Percentiles rank a stretch among this genome's conserved stretches.
Evolutionary conservation across 2,329 filamentous ascomycete genomes (phyloP).

Genomic region (Colletotrichum lentis): DNA sequence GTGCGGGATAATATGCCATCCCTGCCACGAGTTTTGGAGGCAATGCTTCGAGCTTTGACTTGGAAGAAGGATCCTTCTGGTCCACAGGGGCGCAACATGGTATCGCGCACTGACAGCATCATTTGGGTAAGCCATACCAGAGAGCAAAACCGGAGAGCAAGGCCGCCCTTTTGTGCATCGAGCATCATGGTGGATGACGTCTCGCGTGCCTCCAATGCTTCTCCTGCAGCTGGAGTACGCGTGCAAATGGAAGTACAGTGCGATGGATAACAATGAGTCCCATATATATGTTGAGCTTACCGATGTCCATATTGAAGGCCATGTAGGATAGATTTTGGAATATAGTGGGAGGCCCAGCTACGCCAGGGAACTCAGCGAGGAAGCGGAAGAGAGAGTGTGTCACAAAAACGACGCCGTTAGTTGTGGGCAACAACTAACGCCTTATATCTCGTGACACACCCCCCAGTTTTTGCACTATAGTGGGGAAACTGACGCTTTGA

Average conservation of each 20-base stretch:
- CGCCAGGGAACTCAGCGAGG: neutral
- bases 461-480: too few relatives aligned
- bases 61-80: neutral
- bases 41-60: constrained; percentile 7
- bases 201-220: neutral
- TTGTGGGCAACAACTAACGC: too few relatives aligned
- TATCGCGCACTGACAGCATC: neutral
- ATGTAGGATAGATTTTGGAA: neutral
- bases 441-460: too few relatives aligned
- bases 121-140: neutral
- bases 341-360: neutral
- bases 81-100: neutral
- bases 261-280: neutral
- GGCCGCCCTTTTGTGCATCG: neutral
- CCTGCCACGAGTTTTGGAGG: neutral
- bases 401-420: too few relatives aligned
- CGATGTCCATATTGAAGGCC: neutral
- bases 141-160: too few relatives aligned
- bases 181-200: neutral
- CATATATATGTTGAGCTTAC: neutral
- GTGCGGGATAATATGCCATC: neutral
- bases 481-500: too few relatives aligned
- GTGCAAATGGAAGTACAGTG: neutral
- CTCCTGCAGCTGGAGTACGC: too few relatives aligned
- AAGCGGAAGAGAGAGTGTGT: neutral